phyloP scores from a whole-genome alignment of 1,284 basidiomycete genomes.

The Trichosporon coremiiforme region DNA sequence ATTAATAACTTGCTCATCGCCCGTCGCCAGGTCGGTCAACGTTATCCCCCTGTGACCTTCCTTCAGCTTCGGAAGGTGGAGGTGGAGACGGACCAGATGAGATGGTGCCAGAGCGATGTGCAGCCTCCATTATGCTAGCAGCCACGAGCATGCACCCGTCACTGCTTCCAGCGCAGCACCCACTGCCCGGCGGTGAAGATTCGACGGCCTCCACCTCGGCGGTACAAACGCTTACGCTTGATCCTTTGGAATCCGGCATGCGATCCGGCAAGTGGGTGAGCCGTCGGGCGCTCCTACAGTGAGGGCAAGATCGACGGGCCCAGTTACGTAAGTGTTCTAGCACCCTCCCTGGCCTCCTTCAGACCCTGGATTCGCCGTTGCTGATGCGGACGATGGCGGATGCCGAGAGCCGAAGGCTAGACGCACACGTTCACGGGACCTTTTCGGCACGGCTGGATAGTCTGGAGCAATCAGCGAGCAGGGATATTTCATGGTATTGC shows the following conservation, averaged over 20 bases:
- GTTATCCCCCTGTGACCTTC: background rate
- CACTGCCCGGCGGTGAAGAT: background rate
- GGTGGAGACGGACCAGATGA: background rate
- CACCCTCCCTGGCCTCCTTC: background rate
- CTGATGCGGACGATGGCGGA: background rate
- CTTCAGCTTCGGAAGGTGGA: background rate
- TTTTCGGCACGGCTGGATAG: background rate
- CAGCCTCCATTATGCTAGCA: background rate
- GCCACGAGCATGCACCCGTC: background rate
- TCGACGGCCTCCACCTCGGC: conserved; percentile 10
- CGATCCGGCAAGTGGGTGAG: background rate
- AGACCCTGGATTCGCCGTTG: background rate
- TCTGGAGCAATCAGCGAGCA: background rate
- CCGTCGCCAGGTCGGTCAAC: background rate
- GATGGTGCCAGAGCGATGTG: background rate
- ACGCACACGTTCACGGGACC: conserved; percentile 17
- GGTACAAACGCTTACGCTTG: background rate
- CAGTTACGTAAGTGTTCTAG: conserved; percentile 15
- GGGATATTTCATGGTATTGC: conserved; percentile 20
- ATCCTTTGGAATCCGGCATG: background rate
- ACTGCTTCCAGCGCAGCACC: background rate
- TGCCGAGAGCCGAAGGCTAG: conserved; percentile 5
- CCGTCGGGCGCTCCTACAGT: background rate
- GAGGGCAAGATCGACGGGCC: background rate
- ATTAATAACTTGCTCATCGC: background rate